Conservation (phyloP, 1,284 basidiomycete genomes). For the Vanrija pseudolonga region DNA sequence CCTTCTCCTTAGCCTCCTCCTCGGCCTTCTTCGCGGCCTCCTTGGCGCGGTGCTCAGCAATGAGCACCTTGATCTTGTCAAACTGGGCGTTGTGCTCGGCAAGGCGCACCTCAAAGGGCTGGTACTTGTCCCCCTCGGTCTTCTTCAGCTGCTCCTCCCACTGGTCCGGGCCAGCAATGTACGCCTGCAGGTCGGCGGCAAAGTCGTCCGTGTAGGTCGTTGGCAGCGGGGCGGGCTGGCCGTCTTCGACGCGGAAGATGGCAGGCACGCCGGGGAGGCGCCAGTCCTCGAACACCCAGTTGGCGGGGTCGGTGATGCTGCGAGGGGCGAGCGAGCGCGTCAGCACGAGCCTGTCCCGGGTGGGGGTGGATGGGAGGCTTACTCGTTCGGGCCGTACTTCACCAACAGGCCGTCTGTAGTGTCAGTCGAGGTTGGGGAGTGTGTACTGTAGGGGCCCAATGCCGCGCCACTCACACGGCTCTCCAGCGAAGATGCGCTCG, state of each 20-base stretch:
- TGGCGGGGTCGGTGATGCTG: no score
- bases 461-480: no score
- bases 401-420: no score
- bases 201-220: no score
- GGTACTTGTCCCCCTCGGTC: not conserved
- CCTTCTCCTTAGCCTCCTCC: not conserved
- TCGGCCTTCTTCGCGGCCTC: not conserved
- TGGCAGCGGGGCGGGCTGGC: not conserved
- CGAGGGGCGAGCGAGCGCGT: no score
- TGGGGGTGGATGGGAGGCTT: no score
- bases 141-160: not conserved
- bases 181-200: not conserved
- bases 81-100: not conserved
- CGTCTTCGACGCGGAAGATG: not conserved
- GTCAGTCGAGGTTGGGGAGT: no score
- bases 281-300: no score
- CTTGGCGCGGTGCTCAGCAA: not conserved
- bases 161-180: not conserved
- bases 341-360: no score
- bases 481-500: no score
- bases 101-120: not conserved
- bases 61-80: not conserved
- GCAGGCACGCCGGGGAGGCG: not conserved
- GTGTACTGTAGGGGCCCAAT: no score
- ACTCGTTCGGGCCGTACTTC: no score